Conservation (phyloP, 306 rosid species). For the Malus fusca region DNA sequence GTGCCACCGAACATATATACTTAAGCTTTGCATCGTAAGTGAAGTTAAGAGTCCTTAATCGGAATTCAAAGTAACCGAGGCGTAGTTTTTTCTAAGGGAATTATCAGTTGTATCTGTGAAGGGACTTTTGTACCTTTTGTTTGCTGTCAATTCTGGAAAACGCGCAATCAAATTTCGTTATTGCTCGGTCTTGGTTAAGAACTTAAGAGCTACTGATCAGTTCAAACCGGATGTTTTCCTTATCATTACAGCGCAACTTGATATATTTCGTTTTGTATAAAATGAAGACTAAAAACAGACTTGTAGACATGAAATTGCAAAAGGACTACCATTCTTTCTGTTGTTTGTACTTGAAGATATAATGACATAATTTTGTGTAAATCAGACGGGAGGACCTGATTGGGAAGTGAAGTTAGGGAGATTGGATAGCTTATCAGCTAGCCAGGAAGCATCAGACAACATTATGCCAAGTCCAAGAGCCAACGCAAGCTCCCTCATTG, state of each 20-base stretch:
- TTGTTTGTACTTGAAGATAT: neutral
- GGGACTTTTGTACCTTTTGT: too few relatives aligned
- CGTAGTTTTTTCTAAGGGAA: neutral
- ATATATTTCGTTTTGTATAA: too few relatives aligned
- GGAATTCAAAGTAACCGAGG: neutral
- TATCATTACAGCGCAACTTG: neutral
- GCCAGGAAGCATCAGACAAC: constrained; percentile 53
- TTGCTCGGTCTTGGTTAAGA: neutral
- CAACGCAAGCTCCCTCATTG: constrained; percentile 56
- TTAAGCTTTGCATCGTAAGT: neutral
- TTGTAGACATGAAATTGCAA: neutral
- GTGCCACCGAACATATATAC: neutral
- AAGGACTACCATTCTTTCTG: neutral
- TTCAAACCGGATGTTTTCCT: neutral
- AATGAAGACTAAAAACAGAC: neutral
- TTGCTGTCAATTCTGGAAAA: neutral
- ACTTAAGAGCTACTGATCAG: neutral
- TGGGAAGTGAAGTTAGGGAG: constrained; percentile 84
- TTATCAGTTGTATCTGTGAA: too few relatives aligned
- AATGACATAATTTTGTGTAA: neutral
- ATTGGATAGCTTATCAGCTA: constrained; percentile 67
- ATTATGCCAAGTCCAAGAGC: constrained; percentile 93
- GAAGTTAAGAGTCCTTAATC: neutral
- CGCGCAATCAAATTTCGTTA: neutral
- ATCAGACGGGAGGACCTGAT: constrained; percentile 80